These are phyloP conservation scores for Ustulina deusta DNA, from an alignment of 2,329 filamentous ascomycete species.

Conservation along the genomic window DNA sequence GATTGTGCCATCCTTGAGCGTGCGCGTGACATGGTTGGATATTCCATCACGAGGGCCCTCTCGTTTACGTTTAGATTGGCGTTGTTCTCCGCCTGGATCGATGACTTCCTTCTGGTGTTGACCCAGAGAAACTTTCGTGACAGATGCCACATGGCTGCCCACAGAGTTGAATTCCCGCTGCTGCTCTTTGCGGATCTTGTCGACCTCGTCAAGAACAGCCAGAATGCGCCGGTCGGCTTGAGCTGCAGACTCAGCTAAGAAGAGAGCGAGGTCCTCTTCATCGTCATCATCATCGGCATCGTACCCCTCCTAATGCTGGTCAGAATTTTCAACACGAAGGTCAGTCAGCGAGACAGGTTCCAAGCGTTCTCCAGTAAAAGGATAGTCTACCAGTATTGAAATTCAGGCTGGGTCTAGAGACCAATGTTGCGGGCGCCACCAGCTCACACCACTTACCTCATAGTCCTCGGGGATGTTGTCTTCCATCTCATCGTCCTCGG, in stretches of 20 bases:
- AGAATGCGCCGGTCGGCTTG: no score
- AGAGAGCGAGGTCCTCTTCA: no score
- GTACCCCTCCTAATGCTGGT: background rate
- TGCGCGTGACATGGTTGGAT: background rate
- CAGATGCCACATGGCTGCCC: no score
- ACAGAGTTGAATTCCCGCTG: no score
- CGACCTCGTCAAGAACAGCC: no score
- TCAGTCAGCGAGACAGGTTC: background rate
- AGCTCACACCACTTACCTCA: background rate
- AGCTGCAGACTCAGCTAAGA: background rate
- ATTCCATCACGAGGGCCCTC: background rate
- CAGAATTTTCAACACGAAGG: background rate
- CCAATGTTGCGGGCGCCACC: background rate
- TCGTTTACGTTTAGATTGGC: background rate
- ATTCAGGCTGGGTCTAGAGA: background rate
- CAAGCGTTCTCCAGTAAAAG: background rate
- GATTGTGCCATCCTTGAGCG: conserved; percentile 23
- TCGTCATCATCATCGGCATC: background rate
- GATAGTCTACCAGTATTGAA: background rate
- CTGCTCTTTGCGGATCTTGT: no score
- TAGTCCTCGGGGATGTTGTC: no score
- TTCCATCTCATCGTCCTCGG: background rate
- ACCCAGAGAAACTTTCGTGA: no score
- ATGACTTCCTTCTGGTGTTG: no score
- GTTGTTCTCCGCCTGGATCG: background rate